Evolutionary conservation across 192 early-diverging fungal genomes (phyloP).

Genomic region (Coemansia sp.): DNA sequence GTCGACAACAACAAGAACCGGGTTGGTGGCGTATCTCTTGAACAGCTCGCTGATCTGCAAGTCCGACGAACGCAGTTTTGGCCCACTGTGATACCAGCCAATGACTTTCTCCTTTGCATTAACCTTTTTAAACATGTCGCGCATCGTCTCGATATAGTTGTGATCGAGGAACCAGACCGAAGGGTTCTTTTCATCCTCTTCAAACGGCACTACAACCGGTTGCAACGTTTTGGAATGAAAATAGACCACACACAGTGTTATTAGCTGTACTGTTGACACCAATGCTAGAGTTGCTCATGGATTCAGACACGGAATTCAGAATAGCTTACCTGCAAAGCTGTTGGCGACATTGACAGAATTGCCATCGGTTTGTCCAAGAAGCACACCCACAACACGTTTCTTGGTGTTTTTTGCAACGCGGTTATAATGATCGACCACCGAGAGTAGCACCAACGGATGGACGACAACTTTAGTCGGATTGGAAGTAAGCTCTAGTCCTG

Average conservation of each 20-base stretch:
- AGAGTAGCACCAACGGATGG: constrained; percentile 96
- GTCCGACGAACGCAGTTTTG: constrained; percentile 94
- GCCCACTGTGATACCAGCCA: constrained; percentile 99
- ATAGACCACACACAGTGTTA: neutral
- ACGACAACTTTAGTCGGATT: constrained; percentile 72
- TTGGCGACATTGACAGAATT: constrained; percentile 94
- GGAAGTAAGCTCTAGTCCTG: constrained; percentile 44
- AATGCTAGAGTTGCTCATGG: neutral
- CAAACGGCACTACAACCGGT: constrained; percentile 85
- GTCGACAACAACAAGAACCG: constrained; percentile 95
- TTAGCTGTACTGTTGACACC: too few species aligned
- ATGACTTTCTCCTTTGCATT: constrained; percentile 96
- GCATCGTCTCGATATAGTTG: constrained; percentile 99
- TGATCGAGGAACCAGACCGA: constrained; percentile 99
- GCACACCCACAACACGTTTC: constrained; percentile 95
- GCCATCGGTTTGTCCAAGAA: constrained; percentile 87
- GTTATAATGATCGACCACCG: constrained; percentile 99
- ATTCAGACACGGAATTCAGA: neutral
- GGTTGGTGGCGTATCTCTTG: constrained; percentile 91
- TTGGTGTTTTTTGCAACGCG: constrained; percentile 91
- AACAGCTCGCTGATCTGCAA: constrained; percentile 98
- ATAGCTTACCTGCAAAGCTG: constrained; percentile 85
- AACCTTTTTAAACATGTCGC: constrained; percentile 99
- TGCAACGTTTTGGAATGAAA: neutral
- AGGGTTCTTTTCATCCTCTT: constrained; percentile 98